These are phyloP conservation scores for Mortierella sp. DNA, from an alignment of 371 early-diverging fungal genomes.

Conservation along the genomic window DNA sequence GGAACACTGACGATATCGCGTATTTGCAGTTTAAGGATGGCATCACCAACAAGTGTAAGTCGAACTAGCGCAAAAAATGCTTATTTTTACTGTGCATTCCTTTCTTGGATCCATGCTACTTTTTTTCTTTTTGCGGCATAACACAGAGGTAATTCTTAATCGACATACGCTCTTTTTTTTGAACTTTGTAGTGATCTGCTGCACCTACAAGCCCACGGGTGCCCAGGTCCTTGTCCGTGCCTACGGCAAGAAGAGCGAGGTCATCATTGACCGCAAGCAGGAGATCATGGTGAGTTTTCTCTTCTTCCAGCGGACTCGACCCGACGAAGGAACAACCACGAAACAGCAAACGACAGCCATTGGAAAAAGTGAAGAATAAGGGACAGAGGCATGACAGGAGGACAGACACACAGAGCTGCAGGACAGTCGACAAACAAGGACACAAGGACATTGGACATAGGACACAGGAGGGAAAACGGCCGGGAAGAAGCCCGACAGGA, in stretches of 20 bases:
- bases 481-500: not conserved
- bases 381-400: not conserved
- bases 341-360: too few species aligned
- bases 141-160: too few species aligned
- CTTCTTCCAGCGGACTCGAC: slow-evolving; percentile 15
- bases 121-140: too few species aligned
- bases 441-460: not conserved
- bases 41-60: slow-evolving; percentile 91
- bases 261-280: slow-evolving; percentile 90
- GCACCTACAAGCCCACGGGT: slow-evolving; percentile 72
- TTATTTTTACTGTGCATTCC: not conserved
- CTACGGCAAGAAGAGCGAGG: slow-evolving; percentile 89
- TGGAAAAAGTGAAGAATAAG: not conserved
- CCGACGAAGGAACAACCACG: too few species aligned
- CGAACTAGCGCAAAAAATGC: not conserved
- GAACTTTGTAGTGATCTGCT: slow-evolving; percentile 76
- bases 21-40: slow-evolving; percentile 90
- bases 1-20: slow-evolving; percentile 73
- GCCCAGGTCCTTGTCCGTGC: slow-evolving; percentile 86
- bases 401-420: not conserved
- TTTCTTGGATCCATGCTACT: not conserved
- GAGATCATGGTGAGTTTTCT: slow-evolving; percentile 83
- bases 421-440: not conserved
- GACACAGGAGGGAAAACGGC: not conserved
- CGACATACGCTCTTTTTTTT: slow-evolving; percentile 14